Conservation (phyloP, 768 basidiomycete genomes). For the Tricholoma saponaceum region DNA sequence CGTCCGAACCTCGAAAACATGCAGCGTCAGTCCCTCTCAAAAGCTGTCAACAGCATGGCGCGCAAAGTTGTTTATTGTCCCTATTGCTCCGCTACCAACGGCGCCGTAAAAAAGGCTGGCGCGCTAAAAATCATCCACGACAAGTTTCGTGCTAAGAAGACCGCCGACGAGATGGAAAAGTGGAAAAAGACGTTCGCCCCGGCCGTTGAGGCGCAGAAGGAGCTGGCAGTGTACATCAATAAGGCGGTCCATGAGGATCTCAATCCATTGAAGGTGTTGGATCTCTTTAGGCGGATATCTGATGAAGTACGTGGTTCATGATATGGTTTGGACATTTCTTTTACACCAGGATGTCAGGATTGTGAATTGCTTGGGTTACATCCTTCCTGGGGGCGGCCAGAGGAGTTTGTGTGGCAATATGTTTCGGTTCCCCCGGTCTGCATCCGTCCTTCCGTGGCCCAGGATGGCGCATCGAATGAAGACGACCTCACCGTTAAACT, state of each 20-base stretch:
- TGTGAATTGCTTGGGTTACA: constrained; percentile 91
- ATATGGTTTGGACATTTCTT: not conserved
- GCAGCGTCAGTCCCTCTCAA: constrained; percentile 75
- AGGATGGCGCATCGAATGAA: constrained; percentile 97
- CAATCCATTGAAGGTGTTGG: constrained; percentile 90
- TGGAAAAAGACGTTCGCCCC: constrained; percentile 80
- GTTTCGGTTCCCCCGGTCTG: constrained; percentile 97
- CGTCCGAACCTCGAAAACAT: constrained; percentile 89
- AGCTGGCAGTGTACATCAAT: constrained; percentile 77
- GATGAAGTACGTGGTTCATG: constrained; percentile 59
- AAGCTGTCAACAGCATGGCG: constrained; percentile 80
- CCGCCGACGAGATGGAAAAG: constrained; percentile 81
- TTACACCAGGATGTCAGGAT: constrained; percentile 48
- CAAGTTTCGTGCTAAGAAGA: constrained; percentile 94
- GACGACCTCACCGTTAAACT: constrained; percentile 98
- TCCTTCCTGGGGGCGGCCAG: constrained; percentile 86
- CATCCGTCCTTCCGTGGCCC: constrained; percentile 94
- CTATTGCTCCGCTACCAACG: constrained; percentile 90
- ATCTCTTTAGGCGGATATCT: constrained; percentile 88
- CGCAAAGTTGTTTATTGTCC: constrained; percentile 92
- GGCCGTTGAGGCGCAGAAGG: constrained; percentile 84
- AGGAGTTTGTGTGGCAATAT: constrained; percentile 99
- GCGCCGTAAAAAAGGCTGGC: constrained; percentile 93
- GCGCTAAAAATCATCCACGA: constrained; percentile 97
- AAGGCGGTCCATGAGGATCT: constrained; percentile 91